Base-by-base conservation (phyloP, 2,329 filamentous ascomycete genomes). In the Pseudovirgaria hyperparasitica region DNA sequence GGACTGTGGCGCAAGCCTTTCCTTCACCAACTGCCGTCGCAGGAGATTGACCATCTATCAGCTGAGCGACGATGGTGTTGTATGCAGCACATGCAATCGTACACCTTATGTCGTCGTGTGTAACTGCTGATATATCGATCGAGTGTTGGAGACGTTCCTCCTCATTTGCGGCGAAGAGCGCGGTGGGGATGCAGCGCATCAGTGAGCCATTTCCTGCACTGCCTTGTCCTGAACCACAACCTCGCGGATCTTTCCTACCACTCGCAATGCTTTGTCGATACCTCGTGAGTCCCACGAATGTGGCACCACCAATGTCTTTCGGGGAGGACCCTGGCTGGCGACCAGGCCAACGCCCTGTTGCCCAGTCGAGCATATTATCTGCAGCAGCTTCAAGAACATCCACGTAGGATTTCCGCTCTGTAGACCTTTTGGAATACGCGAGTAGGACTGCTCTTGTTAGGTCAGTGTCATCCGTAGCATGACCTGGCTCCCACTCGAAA, bases 381-480 rank as follows among this genome's bases (percentile, higher is more conserved):
- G 54, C 62, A 0, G 57, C 54, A 0, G 46, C 28, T 4, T 36
- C 38, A 2, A 46, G 47, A 6, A 63, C 27, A 25, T 57, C 48
- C 9, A 41, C 32, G 8, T 32, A 3, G 19, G 14, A 9, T 19
- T 14, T 16, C 18, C 24, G 14, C 25, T 16, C 13, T 18, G 19
- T 11, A 16, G 19, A 22, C 10, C 16, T 24, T 23, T 17, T 27
- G 46, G 2, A 34, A 33, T 65, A 64, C 4, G 58, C 58, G 9
- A 64, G 48, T 5, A 64, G 43, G 1, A 63, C 54, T 7, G 52
- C 60, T 4, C 60, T 57, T 4, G 58, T 61, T 35, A 65, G 44
- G 35, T 65, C 60, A 1, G 60, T 64, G 37, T 65, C 60, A 37
- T 65, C 60, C 15, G 62, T 64, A 10, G 60, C 60, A 31, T 58